These are phyloP conservation scores for Austroboletus novae-zelandiae DNA, from an alignment of 1,284 basidiomycete genomes.

Conservation along the genomic window DNA sequence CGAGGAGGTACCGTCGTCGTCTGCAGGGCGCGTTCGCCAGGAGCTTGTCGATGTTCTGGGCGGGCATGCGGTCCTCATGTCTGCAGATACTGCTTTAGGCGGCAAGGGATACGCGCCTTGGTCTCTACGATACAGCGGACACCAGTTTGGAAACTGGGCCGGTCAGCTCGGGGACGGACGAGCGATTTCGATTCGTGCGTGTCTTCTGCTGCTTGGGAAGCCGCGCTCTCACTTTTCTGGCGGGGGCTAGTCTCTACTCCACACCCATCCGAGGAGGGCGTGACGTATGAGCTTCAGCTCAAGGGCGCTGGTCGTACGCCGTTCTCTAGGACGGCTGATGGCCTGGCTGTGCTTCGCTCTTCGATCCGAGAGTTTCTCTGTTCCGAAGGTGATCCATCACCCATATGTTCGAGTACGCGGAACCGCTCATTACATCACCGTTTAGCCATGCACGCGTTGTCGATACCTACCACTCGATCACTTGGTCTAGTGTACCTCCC, in stretches of 20 bases:
- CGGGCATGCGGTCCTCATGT: constrained; percentile 74
- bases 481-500: constrained; percentile 82
- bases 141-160: constrained; percentile 93
- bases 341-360: constrained; percentile 88
- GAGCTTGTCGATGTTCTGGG: constrained; percentile 80
- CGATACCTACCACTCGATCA: constrained; percentile 87
- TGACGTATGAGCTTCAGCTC: constrained; percentile 83
- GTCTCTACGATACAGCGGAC: constrained; percentile 85
- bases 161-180: constrained; percentile 97
- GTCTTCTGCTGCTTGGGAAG: background rate
- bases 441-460: constrained; percentile 78
- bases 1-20: constrained; percentile 22
- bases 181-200: constrained; percentile 81
- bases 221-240: constrained; percentile 5
- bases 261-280: constrained; percentile 55
- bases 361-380: constrained; percentile 91
- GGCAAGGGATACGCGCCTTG: constrained; percentile 75
- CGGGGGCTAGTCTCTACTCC: constrained; percentile 65
- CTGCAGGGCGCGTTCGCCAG: constrained; percentile 49
- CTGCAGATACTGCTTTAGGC: constrained; percentile 36
- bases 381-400: constrained; percentile 62
- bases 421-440: constrained; percentile 1
- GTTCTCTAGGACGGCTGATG: constrained; percentile 89
- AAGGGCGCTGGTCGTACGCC: constrained; percentile 95
- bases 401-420: constrained; percentile 3